Percentiles rank a stretch among this genome's conserved stretches.
Conservation (phyloP, 345 rosid genomes). For the Aquilaria malaccensis region DNA sequence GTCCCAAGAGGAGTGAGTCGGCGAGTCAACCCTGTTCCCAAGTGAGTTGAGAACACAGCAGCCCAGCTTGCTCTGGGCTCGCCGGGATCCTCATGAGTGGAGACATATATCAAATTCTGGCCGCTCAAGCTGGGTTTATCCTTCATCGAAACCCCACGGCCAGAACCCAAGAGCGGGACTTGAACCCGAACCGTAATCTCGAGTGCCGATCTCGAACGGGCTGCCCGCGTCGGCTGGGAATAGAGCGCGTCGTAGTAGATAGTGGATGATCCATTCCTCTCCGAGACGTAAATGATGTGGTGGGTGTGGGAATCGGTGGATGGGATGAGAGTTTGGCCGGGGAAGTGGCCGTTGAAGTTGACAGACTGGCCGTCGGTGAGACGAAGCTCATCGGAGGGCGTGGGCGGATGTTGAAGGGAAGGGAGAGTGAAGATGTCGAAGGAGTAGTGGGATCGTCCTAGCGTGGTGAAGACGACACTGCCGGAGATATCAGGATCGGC, state of each 20-base stretch:
- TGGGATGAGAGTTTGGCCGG: constrained; percentile 22
- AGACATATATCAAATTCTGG: constrained; percentile 54
- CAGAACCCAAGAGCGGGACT: constrained; percentile 32
- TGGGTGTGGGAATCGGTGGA: constrained; percentile 8
- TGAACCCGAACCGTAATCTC: constrained; percentile 40
- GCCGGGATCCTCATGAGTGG: constrained; percentile 69
- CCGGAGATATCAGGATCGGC: constrained; percentile 17
- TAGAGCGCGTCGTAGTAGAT: constrained; percentile 56
- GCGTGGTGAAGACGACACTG: constrained; percentile 63
- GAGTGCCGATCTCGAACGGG: constrained; percentile 30
- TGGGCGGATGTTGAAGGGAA: constrained; percentile 14
- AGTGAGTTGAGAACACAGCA: constrained; percentile 66
- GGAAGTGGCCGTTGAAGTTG: constrained; percentile 80
- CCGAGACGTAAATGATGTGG: constrained; percentile 66
- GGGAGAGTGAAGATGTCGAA: constrained; percentile 72
- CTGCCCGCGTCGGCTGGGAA: constrained; percentile 3
- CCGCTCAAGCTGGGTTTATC: constrained; percentile 63
- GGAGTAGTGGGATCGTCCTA: constrained; percentile 55
- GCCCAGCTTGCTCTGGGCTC: constrained; percentile 71
- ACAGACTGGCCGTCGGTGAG: constrained; percentile 71
- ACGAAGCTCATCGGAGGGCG: constrained; percentile 31
- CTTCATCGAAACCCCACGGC: constrained; percentile 50
- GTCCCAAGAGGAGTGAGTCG: constrained; percentile 57
- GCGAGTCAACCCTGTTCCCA: constrained; percentile 51
- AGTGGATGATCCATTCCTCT: constrained; percentile 53